phyloP scores from a whole-genome alignment of 306 rosid species.

The Cucurbita pepo region DNA sequence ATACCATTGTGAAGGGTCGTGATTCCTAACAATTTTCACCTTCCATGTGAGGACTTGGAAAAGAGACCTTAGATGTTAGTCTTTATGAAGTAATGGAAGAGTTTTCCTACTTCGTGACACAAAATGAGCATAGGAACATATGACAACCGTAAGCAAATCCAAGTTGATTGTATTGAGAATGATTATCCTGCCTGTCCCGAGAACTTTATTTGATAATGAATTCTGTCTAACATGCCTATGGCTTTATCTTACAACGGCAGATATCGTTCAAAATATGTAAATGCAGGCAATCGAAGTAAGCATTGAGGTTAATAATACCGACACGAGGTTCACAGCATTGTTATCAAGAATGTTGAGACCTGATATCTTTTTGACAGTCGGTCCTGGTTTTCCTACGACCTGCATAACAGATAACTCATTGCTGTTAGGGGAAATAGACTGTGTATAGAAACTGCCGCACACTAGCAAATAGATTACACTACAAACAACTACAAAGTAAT shows the following conservation, averaged over 20 bases:
- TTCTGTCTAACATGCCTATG: not conserved
- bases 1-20: too few species aligned
- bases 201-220: not conserved
- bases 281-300: constrained; percentile 44
- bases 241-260: not conserved
- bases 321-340: constrained; percentile 70
- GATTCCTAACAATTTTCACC: not conserved
- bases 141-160: not conserved
- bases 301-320: constrained; percentile 52
- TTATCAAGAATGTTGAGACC: constrained; percentile 69
- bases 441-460: too few species aligned
- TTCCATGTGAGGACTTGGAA: not conserved
- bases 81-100: too few species aligned
- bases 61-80: too few species aligned
- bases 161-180: not conserved
- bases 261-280: constrained; percentile 32
- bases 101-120: not conserved
- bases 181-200: not conserved
- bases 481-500: too few species aligned
- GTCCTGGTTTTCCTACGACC: constrained; percentile 91
- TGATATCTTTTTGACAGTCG: constrained; percentile 60
- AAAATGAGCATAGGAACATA: not conserved
- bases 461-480: too few species aligned
- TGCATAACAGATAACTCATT: constrained; percentile 13
- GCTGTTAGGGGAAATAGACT: too few species aligned